These are phyloP conservation scores for Sporothrix brasiliensis DNA, from an alignment of 2,329 filamentous ascomycete species.

Conservation along the genomic window DNA sequence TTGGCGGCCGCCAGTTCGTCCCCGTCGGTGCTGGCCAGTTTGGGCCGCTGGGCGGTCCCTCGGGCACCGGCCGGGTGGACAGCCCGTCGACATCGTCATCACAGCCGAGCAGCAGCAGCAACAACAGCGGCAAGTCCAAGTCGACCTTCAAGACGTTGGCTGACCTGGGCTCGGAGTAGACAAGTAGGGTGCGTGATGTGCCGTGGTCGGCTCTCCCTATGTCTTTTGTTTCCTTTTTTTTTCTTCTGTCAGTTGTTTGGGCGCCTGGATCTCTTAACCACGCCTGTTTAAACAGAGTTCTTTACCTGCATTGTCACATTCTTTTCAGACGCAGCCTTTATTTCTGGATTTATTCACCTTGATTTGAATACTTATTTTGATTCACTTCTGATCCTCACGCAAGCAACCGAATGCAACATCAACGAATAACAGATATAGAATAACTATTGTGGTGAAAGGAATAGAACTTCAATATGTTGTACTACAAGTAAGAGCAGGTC, in stretches of 20 bases:
- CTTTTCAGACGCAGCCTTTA: background rate
- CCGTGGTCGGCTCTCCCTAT: background rate
- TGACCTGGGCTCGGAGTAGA: constrained; percentile 49
- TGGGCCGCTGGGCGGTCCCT: background rate
- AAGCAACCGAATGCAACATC: too few species aligned
- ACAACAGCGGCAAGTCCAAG: constrained; percentile 41
- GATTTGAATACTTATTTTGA: background rate
- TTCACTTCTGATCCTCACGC: background rate
- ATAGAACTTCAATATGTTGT: too few species aligned
- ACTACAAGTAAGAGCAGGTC: too few species aligned
- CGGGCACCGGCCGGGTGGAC: background rate
- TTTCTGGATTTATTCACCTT: background rate
- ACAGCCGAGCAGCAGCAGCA: constrained; percentile 32
- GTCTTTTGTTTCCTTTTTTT: background rate
- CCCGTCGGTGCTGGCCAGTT: background rate
- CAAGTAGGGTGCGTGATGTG: background rate
- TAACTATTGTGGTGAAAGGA: too few species aligned
- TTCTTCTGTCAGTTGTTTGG: background rate
- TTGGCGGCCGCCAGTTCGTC: constrained; percentile 30
- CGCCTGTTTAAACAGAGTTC: background rate
- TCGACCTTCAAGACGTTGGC: constrained; percentile 57
- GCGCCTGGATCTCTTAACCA: background rate
- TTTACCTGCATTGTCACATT: background rate
- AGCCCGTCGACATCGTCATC: background rate
- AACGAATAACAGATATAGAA: too few species aligned